Conservation (phyloP, 2,329 filamentous ascomycete species). For the Periconia sp. region DNA sequence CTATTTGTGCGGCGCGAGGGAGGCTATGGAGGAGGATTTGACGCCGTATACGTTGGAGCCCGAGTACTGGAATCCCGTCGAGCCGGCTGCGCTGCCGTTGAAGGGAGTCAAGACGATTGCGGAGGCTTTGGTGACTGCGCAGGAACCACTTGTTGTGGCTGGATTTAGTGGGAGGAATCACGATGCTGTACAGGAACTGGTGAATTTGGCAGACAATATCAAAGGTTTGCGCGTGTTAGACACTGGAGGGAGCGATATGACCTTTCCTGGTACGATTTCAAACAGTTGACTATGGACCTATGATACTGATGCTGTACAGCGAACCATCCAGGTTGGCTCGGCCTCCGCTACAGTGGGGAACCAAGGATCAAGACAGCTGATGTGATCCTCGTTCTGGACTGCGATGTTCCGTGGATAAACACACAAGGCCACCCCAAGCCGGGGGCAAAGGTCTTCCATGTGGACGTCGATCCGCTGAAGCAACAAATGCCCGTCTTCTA, state of each 20-base stretch:
- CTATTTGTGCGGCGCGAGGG: slow-evolving; percentile 75
- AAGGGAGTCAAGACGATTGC: slow-evolving; percentile 62
- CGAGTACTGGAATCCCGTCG: slow-evolving; percentile 69
- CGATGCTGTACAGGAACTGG: slow-evolving; percentile 60
- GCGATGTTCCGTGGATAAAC: slow-evolving; percentile 92
- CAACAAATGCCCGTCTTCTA: slow-evolving; percentile 63
- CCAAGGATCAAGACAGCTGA: slow-evolving; percentile 75
- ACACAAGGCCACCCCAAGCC: slow-evolving; percentile 65
- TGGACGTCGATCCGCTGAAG: slow-evolving; percentile 69
- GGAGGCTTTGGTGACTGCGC: slow-evolving; percentile 63
- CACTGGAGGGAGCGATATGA: slow-evolving; percentile 78
- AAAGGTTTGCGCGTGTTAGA: slow-evolving; percentile 73
- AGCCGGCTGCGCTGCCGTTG: slow-evolving; percentile 63
- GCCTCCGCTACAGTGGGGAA: slow-evolving; percentile 73
- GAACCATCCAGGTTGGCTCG: slow-evolving; percentile 58
- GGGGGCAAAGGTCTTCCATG: slow-evolving; percentile 62
- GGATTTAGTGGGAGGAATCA: slow-evolving; percentile 74
- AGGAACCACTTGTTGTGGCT: slow-evolving; percentile 69
- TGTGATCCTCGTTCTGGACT: slow-evolving; percentile 81
- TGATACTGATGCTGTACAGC: slow-evolving; percentile 13
- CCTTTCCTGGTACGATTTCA: slow-evolving; percentile 61
- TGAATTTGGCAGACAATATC: slow-evolving; percentile 67
- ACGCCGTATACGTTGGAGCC: slow-evolving; percentile 61
- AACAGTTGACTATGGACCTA: background rate
- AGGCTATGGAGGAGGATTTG: slow-evolving; percentile 83